Evolutionary conservation across 164 flowering plant species (phyloP), one percentile per base, ranked within the genome.

Genomic region (Chimonanthus praecox): DNA sequence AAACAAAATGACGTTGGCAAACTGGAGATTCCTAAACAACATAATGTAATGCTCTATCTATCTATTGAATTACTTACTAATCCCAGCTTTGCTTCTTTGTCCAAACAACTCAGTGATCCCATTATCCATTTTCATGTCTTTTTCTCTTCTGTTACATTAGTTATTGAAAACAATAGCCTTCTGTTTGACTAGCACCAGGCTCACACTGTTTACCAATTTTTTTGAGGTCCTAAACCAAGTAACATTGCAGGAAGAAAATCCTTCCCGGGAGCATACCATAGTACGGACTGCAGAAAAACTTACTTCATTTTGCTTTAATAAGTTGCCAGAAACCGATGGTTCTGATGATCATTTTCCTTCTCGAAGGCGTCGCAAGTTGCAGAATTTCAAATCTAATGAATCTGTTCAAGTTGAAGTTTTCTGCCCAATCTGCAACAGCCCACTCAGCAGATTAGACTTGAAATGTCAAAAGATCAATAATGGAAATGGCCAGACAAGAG

Each of bases 251-350:
- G 88, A 90, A 84, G 99, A 96, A 79, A 92, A 96, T 81, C 92
- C 91, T 82, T 88, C 97, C 66, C 90, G 99, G 7, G 97, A 90
- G 71, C 84, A 89, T 77, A 93, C 98, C 51, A 93, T 94, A 78
- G 84, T 96, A 62, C 84, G 97, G 77, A 96, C 98, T 47, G 98
- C 97, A 72, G 97, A 91, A 74, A 96, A 96, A 88, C 92, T 93
- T 64, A 89, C 81, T 67, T 97, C 98, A 48, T 93, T 96, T 76
- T 82, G 79, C 73, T 94, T 96, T 82, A 96, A 93, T 75, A 86
- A 75, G 79, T 82, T 90, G 70, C 86, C 89, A 50, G 92, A 89
- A 72, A 75, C 64, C 3, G 77, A 81, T 64, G 85, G 84, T 75
- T 50, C 75, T 43, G 78, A 76, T 60, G 80, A 73, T 73, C 79